These are phyloP conservation scores for Fusarium bactridioides DNA, from an alignment of 2,329 filamentous ascomycete genomes.

Conservation along the genomic window DNA sequence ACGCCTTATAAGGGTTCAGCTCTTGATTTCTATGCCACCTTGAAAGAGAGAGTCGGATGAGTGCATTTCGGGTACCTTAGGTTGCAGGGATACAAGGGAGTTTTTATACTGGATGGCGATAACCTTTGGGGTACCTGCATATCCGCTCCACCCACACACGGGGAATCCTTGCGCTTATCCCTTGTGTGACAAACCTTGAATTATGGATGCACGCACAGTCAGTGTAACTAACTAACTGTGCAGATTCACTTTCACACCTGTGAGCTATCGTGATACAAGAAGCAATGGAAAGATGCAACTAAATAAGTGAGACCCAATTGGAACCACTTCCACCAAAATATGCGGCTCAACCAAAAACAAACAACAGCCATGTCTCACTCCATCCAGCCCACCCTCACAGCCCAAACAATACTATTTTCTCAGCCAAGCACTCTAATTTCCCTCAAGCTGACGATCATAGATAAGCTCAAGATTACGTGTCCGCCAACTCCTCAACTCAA, in stretches of 20 bases:
- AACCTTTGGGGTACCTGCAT: slow-evolving; percentile 28
- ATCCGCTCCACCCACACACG: slow-evolving; percentile 9
- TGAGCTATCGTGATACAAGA: neutral
- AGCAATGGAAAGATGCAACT: neutral
- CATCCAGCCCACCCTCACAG: neutral
- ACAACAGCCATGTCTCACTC: slow-evolving; percentile 6
- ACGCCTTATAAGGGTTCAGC: neutral
- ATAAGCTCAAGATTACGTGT: neutral
- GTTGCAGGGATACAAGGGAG: neutral
- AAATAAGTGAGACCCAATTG: neutral
- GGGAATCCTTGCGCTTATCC: neutral
- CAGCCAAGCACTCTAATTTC: slow-evolving; percentile 10
- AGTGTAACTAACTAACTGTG: too few relatives aligned
- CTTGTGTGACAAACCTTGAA: neutral
- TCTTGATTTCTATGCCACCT: neutral
- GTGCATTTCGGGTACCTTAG: neutral
- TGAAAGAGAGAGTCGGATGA: neutral
- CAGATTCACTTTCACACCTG: neutral
- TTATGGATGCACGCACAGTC: neutral
- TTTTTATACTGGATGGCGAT: neutral
- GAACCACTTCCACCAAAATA: neutral
- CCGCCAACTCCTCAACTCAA: neutral
- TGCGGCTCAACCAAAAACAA: slow-evolving; percentile 1
- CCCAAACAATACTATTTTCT: neutral
- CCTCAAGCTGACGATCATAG: slow-evolving; percentile 5